phyloP scores from a whole-genome alignment of 441 rosid genomes.

The Eruca vesicaria region DNA sequence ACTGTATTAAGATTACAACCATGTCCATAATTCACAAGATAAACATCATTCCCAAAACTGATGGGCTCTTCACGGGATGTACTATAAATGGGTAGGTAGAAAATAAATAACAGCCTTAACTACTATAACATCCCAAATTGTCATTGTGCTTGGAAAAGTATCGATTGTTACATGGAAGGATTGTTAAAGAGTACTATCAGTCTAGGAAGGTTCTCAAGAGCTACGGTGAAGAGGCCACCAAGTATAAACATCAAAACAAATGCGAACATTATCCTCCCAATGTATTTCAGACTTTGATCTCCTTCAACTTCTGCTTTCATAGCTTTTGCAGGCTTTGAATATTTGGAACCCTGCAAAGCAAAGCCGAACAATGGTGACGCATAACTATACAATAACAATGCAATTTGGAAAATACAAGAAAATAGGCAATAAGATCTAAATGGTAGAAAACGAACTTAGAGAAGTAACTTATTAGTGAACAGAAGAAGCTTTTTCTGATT shows the following conservation, averaged over 20 bases:
- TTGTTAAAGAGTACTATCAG: slow-evolving; percentile 49
- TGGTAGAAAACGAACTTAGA: background rate
- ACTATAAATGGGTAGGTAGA: background rate
- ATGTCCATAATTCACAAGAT: slow-evolving; percentile 61
- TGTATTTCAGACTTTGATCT: slow-evolving; percentile 39
- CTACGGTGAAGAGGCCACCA: slow-evolving; percentile 64
- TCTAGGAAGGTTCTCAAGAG: slow-evolving; percentile 77
- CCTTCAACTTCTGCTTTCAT: slow-evolving; percentile 26
- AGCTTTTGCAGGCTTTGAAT: slow-evolving; percentile 12
- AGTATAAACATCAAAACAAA: slow-evolving; percentile 66
- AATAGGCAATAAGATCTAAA: background rate
- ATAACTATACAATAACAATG: background rate
- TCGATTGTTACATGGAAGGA: background rate
- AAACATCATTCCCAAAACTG: slow-evolving; percentile 70
- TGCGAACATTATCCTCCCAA: slow-evolving; percentile 63
- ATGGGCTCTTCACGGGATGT: slow-evolving; percentile 56
- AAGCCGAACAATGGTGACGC: background rate
- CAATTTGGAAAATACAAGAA: background rate
- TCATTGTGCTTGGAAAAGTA: background rate
- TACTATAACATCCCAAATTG: background rate
- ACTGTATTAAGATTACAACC: slow-evolving; percentile 73
- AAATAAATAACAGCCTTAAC: background rate
- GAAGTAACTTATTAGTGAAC: background rate
- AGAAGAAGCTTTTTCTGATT: background rate
- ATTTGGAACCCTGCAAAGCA: slow-evolving; percentile 39